Conservation (phyloP, 345 rosid species). For the Rhizophora mangle region DNA sequence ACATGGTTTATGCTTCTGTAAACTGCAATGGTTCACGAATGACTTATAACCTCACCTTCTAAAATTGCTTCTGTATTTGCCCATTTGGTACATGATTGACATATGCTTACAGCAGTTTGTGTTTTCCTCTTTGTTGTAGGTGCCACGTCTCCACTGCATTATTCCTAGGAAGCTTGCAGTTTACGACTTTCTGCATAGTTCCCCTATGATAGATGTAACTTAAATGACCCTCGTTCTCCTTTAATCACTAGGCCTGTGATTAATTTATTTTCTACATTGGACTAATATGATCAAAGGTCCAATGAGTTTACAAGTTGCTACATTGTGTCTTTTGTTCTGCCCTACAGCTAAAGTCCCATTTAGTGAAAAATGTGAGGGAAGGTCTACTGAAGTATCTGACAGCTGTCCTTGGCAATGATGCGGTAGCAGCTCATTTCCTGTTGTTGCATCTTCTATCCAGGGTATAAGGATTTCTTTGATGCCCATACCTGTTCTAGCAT, state of each 20-base stretch:
- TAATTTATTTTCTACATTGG: not conserved
- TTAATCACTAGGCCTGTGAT: not conserved
- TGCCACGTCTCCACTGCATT: slow-evolving; percentile 87
- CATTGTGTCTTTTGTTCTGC: slow-evolving; percentile 6
- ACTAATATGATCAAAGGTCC: no score
- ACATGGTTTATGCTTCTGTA: no score
- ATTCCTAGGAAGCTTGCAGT: slow-evolving; percentile 71
- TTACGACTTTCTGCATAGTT: slow-evolving; percentile 50
- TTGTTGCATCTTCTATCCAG: slow-evolving; percentile 79
- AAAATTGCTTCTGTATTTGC: no score
- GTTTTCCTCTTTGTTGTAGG: slow-evolving; percentile 33
- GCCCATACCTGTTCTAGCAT: slow-evolving; percentile 1
- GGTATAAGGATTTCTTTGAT: slow-evolving; percentile 28
- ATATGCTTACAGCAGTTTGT: not conserved
- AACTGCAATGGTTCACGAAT: no score
- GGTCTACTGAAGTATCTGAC: slow-evolving; percentile 67
- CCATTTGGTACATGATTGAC: no score
- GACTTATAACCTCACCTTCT: no score
- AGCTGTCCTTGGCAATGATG: slow-evolving; percentile 71
- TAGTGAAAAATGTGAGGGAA: slow-evolving; percentile 59
- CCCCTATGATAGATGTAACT: slow-evolving; percentile 57
- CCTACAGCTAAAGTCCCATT: slow-evolving; percentile 52
- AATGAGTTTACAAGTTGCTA: not conserved
- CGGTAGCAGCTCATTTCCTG: slow-evolving; percentile 62
- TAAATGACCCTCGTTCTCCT: not conserved